A percentile compares a stretch with the other conserved stretches of the same genome.
Conservation (phyloP, 2,329 filamentous ascomycete species). For the Boeremia exigua region DNA sequence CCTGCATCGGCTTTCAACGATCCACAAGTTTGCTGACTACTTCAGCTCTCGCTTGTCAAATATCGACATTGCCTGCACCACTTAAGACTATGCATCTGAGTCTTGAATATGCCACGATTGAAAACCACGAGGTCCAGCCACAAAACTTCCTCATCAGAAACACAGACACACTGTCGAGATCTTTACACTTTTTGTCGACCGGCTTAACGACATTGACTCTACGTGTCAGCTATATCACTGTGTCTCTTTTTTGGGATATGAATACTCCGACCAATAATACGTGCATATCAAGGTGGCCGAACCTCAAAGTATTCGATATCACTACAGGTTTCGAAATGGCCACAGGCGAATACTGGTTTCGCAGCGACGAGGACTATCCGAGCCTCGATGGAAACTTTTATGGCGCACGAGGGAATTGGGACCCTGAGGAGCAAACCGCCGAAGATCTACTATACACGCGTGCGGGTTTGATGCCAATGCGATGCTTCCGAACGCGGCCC, state of each 20-base stretch:
- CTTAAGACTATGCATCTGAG: neutral
- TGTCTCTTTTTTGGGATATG: neutral
- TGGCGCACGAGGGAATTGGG: neutral
- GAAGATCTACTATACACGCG: neutral
- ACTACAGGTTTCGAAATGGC: neutral
- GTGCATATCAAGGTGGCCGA: neutral
- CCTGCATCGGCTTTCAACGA: too few relatives aligned
- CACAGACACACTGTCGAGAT: neutral
- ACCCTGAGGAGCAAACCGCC: neutral
- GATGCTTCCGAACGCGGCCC: neutral
- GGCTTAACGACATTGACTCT: neutral
- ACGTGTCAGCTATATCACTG: neutral
- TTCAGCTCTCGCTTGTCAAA: neutral
- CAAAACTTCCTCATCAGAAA: neutral
- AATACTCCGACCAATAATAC: neutral
- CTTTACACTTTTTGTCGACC: neutral
- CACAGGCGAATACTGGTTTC: neutral
- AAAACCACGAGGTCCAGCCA: neutral
- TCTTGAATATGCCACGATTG: neutral
- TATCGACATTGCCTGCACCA: neutral
- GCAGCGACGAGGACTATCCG: neutral
- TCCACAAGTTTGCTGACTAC: too few relatives aligned
- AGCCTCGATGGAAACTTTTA: neutral
- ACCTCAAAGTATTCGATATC: neutral
- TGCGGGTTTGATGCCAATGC: neutral